Base-by-base conservation (phyloP, 352 stramenopile species). In the Phytophthora boehmeriae region DNA sequence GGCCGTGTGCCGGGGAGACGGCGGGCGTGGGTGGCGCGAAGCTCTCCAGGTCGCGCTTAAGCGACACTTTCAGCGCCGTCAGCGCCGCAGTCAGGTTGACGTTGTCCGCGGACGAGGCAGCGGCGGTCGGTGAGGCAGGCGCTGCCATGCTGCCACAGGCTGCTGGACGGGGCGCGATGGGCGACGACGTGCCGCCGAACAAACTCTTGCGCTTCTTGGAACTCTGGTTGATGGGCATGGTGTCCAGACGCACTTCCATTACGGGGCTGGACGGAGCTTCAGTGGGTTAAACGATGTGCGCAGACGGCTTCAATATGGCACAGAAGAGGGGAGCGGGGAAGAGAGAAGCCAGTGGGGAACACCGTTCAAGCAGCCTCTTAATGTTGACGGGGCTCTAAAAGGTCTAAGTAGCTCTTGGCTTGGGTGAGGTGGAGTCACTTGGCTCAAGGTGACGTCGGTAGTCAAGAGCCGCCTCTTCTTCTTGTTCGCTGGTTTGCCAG, bases 201-300 rank as follows among this genome's bases (percentile, higher is more conserved):
- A 70, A 66, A 59, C 66, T 75, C 75, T 89, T 90, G 63, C 82
- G 76, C 58, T 89, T 89, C 71, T 87, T 88, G 57, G 84, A 86
- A 58, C 76, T 79, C 41, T 85, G 78, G 59, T 71, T 87, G 59
- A 88, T 82, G 34, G 73, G 80, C 54, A 80, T 80, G 32, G 59
- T 76, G 46, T 67, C 58, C 20, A 76, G 53, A 34, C 66, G 57
- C 38, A 76, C 68, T 65, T 76, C 68, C 68, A 76, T 76, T 22
- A 49, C 55, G 65, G 59, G 44, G 23, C 25, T 23, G n/a, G 47
- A 32, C 8, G 19, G 42, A 44, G n/a, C 14, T 22, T 44, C 13
- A 17, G 38, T 14, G 45, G 45, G 35, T 42, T 54, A 36, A 43
- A 17, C 19, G 38, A 22, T 17, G n/a, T 39, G 34, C 34, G 8